Evolutionary conservation across 2,329 filamentous ascomycete genomes (phyloP).

Genomic region (Apiospora pterosperma): DNA sequence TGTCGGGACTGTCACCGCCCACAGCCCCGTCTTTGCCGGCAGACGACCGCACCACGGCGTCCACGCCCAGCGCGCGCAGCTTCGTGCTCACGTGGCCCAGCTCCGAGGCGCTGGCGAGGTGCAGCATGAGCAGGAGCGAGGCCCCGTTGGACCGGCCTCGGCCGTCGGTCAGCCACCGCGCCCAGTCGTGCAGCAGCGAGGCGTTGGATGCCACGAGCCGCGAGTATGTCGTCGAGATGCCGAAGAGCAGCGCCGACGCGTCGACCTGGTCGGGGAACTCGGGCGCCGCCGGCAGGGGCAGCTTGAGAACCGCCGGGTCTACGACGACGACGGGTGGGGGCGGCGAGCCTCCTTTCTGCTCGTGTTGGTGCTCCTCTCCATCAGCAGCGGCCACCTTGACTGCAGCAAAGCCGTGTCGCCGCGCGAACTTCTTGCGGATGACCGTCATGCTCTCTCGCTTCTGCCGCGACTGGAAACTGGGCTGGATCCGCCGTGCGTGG

Average conservation of each 20-base stretch:
- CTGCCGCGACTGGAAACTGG: constrained; percentile 9
- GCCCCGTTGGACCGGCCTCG: constrained; percentile 39
- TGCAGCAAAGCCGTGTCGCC: background rate
- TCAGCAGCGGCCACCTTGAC: background rate
- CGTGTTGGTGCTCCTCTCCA: background rate
- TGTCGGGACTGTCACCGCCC: background rate
- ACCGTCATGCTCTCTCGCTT: constrained; percentile 18
- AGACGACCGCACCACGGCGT: constrained; percentile 30
- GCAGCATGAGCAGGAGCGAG: constrained; percentile 37
- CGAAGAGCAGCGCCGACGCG: constrained; percentile 38
- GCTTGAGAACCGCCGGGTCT: constrained; percentile 16
- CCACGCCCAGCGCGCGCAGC: constrained; percentile 35
- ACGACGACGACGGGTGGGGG: too few relatives aligned
- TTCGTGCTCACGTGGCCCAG: constrained; percentile 24
- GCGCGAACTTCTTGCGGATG: constrained; percentile 13
- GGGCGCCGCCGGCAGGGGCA: constrained; percentile 29
- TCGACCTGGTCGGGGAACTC: constrained; percentile 30
- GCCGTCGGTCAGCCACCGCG: constrained; percentile 42
- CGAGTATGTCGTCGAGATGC: constrained; percentile 39
- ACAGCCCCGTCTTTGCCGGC: constrained; percentile 19
- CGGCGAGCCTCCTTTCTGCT: background rate
- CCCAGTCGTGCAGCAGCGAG: constrained; percentile 39
- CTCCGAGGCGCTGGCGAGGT: constrained; percentile 33
- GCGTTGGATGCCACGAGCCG: constrained; percentile 35
- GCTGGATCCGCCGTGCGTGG: constrained; percentile 17